phyloP scores from a whole-genome alignment of 2,329 filamentous ascomycete species.

The Bimuria novae-zelandiae region DNA sequence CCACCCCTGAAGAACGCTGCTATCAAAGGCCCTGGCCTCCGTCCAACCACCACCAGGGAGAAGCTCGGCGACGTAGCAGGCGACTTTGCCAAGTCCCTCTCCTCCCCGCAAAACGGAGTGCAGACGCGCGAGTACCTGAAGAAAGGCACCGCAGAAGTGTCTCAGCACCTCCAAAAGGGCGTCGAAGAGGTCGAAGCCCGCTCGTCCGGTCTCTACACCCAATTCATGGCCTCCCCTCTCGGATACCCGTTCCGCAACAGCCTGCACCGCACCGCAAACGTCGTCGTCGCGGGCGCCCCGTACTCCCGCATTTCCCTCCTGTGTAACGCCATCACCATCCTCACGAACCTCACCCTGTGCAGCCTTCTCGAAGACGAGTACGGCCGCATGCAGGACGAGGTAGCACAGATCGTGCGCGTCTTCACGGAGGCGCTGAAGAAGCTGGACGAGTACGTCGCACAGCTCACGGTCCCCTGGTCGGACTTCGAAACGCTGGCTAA shows the following conservation, averaged over 20 bases:
- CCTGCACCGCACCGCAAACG: conserved; percentile 67
- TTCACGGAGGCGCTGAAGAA: conserved; percentile 71
- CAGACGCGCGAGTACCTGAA: conserved; percentile 42
- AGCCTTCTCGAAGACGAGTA: conserved; percentile 81
- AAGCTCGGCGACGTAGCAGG: conserved; percentile 38
- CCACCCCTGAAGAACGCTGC: conserved; percentile 54
- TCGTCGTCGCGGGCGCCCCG: conserved; percentile 73
- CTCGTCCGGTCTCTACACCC: conserved; percentile 30
- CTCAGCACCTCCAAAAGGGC: conserved; percentile 10
- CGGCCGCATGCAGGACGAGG: conserved; percentile 83
- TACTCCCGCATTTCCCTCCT: conserved; percentile 61
- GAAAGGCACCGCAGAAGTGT: conserved; percentile 30
- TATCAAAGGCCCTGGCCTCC: conserved; percentile 51
- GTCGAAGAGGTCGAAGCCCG: conserved; percentile 27
- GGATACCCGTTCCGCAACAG: conserved; percentile 73
- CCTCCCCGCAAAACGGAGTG: conserved; percentile 38
- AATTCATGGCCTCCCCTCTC: conserved; percentile 52
- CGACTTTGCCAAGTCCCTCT: conserved; percentile 51
- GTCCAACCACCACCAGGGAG: conserved; percentile 40
- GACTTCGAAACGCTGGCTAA: conserved; percentile 63
- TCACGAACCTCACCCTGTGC: conserved; percentile 70
- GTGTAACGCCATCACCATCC: conserved; percentile 64
- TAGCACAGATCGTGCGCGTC: conserved; percentile 73
- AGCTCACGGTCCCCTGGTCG: conserved; percentile 74
- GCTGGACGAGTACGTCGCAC: conserved; percentile 68